phyloP scores from a whole-genome alignment of 108 stramenopile species.

The Ochromonas danica region DNA sequence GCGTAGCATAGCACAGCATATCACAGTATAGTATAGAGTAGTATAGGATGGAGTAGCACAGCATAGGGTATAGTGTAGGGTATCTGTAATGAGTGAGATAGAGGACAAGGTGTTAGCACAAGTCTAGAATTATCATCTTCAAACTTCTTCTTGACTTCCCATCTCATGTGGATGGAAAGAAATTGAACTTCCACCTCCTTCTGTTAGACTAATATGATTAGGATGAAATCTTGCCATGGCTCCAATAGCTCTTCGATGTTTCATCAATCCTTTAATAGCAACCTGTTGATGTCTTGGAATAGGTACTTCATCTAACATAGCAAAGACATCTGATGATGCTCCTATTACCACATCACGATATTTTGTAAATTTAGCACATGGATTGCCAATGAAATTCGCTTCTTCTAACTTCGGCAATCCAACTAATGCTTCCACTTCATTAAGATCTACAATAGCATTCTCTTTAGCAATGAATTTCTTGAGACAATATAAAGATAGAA shows the following conservation, averaged over 20 bases:
- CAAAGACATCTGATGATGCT: background rate
- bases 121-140: no score
- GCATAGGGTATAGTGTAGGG: no score
- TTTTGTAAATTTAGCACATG: conserved; percentile 4
- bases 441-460: conserved; percentile 6
- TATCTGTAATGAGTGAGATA: no score
- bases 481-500: background rate
- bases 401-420: conserved; percentile 1
- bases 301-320: background rate
- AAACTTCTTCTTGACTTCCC: no score
- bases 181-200: no score
- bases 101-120: no score
- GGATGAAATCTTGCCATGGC: background rate
- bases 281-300: conserved; percentile 21
- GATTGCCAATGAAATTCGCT: conserved; percentile 5
- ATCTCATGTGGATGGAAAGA: no score
- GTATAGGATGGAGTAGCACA: no score
- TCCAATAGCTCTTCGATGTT: conserved; percentile 2
- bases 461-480: background rate
- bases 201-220: no score
- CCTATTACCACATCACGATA: conserved; percentile 23
- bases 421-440: conserved; percentile 19
- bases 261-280: conserved; percentile 6
- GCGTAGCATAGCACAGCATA: no score
- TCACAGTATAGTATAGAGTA: no score